phyloP scores from a whole-genome alignment of 768 basidiomycete species.

The Cystofilobasidium capitatum region DNA sequence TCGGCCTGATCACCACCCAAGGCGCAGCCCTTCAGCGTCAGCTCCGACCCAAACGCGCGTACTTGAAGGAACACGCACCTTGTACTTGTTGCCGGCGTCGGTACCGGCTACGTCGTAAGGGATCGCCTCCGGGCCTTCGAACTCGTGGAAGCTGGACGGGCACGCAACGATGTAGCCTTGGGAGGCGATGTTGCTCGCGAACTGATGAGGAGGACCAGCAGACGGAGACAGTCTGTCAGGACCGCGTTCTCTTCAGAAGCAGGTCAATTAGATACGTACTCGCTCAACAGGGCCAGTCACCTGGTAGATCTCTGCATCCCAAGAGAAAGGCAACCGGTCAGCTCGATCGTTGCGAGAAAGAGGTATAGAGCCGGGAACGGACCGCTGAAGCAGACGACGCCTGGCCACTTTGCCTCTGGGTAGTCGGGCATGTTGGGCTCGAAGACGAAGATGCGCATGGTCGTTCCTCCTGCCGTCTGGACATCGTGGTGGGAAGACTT shows the following conservation, averaged over 20 bases:
- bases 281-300: slow-evolving; percentile 88
- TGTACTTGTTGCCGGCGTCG: slow-evolving; percentile 85
- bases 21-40: no score
- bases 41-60: no score
- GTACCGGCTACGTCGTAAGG: slow-evolving; percentile 48
- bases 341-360: no score
- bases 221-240: neutral
- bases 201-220: slow-evolving; percentile 1
- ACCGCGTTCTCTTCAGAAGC: neutral
- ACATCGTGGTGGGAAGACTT: slow-evolving; percentile 68
- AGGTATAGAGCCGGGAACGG: neutral
- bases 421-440: slow-evolving; percentile 69
- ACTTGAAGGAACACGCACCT: slow-evolving; percentile 46
- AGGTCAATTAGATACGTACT: no score
- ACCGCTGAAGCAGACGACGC: slow-evolving; percentile 22
- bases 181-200: slow-evolving; percentile 49
- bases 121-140: slow-evolving; percentile 76
- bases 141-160: slow-evolving; percentile 65
- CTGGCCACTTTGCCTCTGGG: slow-evolving; percentile 42
- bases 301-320: slow-evolving; percentile 52
- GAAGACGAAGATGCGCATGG: slow-evolving; percentile 73
- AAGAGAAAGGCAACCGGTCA: neutral
- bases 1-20: slow-evolving; percentile 65
- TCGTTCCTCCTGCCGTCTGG: slow-evolving; percentile 52
- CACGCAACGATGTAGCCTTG: slow-evolving; percentile 36